Conservation (phyloP, 2,329 filamentous ascomycete species). For the Xylaria sp. region DNA sequence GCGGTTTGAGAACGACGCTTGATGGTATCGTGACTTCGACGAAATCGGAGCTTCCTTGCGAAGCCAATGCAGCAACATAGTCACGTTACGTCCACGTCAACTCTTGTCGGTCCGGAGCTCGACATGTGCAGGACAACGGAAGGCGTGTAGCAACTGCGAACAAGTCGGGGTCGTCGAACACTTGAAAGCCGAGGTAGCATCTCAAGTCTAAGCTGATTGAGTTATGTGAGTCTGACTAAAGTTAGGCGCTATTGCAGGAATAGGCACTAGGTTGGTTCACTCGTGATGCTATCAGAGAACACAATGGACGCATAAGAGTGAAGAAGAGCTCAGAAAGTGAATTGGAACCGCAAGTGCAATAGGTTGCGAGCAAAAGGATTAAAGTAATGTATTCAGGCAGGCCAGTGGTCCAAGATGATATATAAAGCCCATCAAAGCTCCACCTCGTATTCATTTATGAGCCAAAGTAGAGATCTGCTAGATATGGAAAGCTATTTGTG, state of each 20-base stretch:
- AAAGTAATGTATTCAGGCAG: neutral
- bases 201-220: neutral
- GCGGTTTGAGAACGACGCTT: neutral
- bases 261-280: neutral
- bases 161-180: neutral
- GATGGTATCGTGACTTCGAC: slow-evolving; percentile 15
- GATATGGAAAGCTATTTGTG: slow-evolving; percentile 17
- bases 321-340: neutral
- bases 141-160: slow-evolving; percentile 6
- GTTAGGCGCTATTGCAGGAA: neutral
- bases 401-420: slow-evolving; percentile 15
- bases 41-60: neutral
- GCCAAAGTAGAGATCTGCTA: slow-evolving; percentile 28
- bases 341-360: neutral
- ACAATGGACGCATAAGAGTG: neutral
- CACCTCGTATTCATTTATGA: slow-evolving; percentile 34
- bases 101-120: neutral
- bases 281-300: neutral
- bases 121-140: neutral
- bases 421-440: slow-evolving; percentile 20
- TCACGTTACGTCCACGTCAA: slow-evolving; percentile 16
- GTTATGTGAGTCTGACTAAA: neutral
- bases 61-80: neutral
- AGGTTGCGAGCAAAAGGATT: neutral
- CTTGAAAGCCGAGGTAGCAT: slow-evolving; percentile 4